phyloP scores from a whole-genome alignment of 2,329 filamentous ascomycete genomes.

The Aspergillus pseudoviridinutans region DNA sequence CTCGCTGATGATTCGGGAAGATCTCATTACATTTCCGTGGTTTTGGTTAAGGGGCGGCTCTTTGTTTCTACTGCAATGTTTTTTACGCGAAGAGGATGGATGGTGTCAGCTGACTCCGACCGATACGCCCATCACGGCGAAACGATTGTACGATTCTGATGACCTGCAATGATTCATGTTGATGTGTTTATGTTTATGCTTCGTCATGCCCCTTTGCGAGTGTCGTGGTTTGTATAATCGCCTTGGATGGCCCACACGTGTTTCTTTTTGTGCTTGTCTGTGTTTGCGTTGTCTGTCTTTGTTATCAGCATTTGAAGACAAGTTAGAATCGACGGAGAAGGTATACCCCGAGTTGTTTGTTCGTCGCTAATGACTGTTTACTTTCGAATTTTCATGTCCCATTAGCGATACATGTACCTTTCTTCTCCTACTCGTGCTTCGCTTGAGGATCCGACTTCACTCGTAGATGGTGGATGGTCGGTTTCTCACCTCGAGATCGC shows the following conservation, averaged over 20 bases:
- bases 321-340: slow-evolving; percentile 15
- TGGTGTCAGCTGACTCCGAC: slow-evolving; percentile 14
- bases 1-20: slow-evolving; percentile 8
- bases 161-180: slow-evolving; percentile 21
- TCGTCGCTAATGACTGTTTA: not conserved
- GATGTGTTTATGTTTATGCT: slow-evolving; percentile 7
- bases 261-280: slow-evolving; percentile 11
- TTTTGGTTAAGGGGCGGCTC: slow-evolving; percentile 11
- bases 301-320: slow-evolving; percentile 11
- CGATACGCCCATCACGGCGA: slow-evolving; percentile 23
- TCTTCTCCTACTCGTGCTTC: not conserved
- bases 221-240: slow-evolving; percentile 12
- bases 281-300: slow-evolving; percentile 10
- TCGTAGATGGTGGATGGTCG: not conserved
- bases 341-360: slow-evolving; percentile 10
- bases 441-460: not conserved
- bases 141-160: slow-evolving; percentile 27
- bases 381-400: not conserved
- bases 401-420: not conserved
- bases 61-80: slow-evolving; percentile 13
- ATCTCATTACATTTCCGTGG: slow-evolving; percentile 8
- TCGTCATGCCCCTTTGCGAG: slow-evolving; percentile 1
- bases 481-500: not conserved
- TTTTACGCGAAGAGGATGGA: slow-evolving; percentile 10
- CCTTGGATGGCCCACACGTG: slow-evolving; percentile 10